Evolutionary conservation across 2,329 filamentous ascomycete genomes (phyloP).

Genomic region (Nannizzia gypsea): DNA sequence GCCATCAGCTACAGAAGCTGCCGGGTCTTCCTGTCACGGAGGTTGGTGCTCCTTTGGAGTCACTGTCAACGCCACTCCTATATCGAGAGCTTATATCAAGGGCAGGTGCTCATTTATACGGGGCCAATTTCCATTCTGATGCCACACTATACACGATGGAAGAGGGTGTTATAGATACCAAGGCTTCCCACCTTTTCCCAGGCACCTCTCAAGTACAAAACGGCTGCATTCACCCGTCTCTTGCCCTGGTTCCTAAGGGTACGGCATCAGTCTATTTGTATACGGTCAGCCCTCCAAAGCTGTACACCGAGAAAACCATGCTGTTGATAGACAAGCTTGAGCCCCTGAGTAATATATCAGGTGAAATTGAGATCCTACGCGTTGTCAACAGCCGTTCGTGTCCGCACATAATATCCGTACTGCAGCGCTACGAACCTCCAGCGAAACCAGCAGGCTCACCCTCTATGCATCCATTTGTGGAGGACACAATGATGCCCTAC

Average conservation of each 20-base stretch:
- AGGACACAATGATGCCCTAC: slow-evolving; percentile 21
- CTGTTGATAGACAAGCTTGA: slow-evolving; percentile 14
- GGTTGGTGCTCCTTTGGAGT: slow-evolving; percentile 9
- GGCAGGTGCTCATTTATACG: slow-evolving; percentile 25
- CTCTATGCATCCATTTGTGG: slow-evolving; percentile 22
- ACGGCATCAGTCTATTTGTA: slow-evolving; percentile 15
- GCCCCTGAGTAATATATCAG: slow-evolving; percentile 18
- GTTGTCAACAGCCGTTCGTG: slow-evolving; percentile 17
- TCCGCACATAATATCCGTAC: slow-evolving; percentile 19
- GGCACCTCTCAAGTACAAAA: background rate
- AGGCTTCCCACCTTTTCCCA: slow-evolving; percentile 22
- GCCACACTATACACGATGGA: slow-evolving; percentile 21
- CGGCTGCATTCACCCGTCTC: background rate
- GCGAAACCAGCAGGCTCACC: slow-evolving; percentile 9
- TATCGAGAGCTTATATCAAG: slow-evolving; percentile 24
- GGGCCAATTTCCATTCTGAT: slow-evolving; percentile 25
- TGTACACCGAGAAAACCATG: slow-evolving; percentile 9
- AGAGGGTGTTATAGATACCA: slow-evolving; percentile 21
- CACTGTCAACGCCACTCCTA: slow-evolving; percentile 18
- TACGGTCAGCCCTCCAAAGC: slow-evolving; percentile 16
- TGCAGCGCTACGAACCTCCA: slow-evolving; percentile 25
- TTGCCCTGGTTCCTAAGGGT: slow-evolving; percentile 3
- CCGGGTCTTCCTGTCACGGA: slow-evolving; percentile 15
- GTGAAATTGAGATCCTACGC: slow-evolving; percentile 24
- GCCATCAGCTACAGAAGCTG: slow-evolving; percentile 26